phyloP scores from a whole-genome alignment of 805 yeast genomes.

The Starmerella khaoyaiensis region DNA sequence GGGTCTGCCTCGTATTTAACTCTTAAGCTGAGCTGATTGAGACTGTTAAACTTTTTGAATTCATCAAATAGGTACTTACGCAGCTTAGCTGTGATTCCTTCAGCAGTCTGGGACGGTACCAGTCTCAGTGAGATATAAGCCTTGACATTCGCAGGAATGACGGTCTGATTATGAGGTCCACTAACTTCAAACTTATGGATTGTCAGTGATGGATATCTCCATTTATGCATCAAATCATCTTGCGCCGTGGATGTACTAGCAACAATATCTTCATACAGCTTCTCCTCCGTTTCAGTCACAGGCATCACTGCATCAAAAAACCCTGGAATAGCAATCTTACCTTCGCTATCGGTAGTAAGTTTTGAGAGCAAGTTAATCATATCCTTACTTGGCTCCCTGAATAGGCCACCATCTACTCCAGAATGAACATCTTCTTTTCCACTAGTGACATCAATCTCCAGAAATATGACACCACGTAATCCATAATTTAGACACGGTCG shows the following conservation, averaged over 20 bases:
- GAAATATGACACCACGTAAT: slow-evolving; percentile 77
- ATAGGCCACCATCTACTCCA: slow-evolving; percentile 91
- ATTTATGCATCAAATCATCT: slow-evolving; percentile 53
- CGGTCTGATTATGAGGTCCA: slow-evolving; percentile 82
- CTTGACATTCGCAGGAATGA: slow-evolving; percentile 69
- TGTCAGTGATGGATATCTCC: slow-evolving; percentile 85
- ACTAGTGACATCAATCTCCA: slow-evolving; percentile 54
- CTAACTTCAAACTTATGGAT: slow-evolving; percentile 73
- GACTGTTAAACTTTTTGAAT: slow-evolving; percentile 42
- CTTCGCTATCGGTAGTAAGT: slow-evolving; percentile 40
- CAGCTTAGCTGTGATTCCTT: slow-evolving; percentile 41
- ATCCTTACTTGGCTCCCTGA: slow-evolving; percentile 81
- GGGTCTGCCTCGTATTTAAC: slow-evolving; percentile 84
- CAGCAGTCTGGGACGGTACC: slow-evolving; percentile 75
- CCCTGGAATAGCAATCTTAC: slow-evolving; percentile 48
- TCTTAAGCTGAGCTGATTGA: slow-evolving; percentile 47
- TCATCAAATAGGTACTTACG: slow-evolving; percentile 34
- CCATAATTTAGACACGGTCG: slow-evolving; percentile 93
- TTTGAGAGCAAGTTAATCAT: slow-evolving; percentile 57
- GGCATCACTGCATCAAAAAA: slow-evolving; percentile 59
- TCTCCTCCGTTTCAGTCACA: slow-evolving; percentile 44
- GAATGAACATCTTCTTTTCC: slow-evolving; percentile 85
- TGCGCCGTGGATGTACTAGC: slow-evolving; percentile 30
- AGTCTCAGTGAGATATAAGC: slow-evolving; percentile 72
- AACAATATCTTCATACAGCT: slow-evolving; percentile 46